Percentiles rank a stretch among this genome's conserved stretches.
Conservation (phyloP, 2,329 filamentous ascomycete genomes). For the Thyridium curvatum region DNA sequence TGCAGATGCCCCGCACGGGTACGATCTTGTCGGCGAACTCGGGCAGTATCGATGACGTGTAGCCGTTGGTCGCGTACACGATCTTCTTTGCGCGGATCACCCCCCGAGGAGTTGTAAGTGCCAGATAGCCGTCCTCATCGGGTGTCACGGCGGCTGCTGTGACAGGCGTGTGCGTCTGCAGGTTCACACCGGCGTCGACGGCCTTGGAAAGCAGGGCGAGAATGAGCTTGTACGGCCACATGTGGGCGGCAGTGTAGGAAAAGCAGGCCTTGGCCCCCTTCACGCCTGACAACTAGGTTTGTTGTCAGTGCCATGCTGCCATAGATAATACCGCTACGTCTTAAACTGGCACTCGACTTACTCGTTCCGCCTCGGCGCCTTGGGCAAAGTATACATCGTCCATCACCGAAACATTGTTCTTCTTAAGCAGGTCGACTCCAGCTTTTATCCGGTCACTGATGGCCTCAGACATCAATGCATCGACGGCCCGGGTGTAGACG, state of each 20-base stretch:
- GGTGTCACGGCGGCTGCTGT: conserved; percentile 11
- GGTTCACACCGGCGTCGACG: conserved; percentile 35
- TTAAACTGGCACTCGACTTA: too few relatives aligned
- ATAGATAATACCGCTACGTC: too few relatives aligned
- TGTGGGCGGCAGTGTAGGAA: conserved; percentile 35
- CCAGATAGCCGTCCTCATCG: conserved; percentile 21
- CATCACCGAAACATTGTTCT: too few relatives aligned
- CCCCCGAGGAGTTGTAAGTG: conserved; percentile 35
- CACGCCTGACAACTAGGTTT: too few relatives aligned
- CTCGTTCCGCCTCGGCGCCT: too few relatives aligned
- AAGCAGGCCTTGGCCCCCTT: conserved; percentile 37
- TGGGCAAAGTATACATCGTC: too few relatives aligned
- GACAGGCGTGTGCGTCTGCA: conserved; percentile 47
- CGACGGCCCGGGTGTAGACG: not conserved
- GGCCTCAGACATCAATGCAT: too few relatives aligned
- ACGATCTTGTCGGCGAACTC: conserved; percentile 39
- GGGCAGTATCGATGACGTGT: conserved; percentile 37
- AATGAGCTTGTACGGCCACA: conserved; percentile 31
- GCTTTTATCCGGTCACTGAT: too few relatives aligned
- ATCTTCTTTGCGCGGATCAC: conserved; percentile 32
- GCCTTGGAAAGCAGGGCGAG: conserved; percentile 37
- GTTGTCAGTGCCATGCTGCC: too few relatives aligned
- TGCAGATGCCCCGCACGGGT: conserved; percentile 41
- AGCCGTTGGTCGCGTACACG: conserved; percentile 48
- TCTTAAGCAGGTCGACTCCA: too few relatives aligned